Base-by-base conservation (phyloP, 1,284 basidiomycete genomes). In the Cryptococcus neoformans region DNA sequence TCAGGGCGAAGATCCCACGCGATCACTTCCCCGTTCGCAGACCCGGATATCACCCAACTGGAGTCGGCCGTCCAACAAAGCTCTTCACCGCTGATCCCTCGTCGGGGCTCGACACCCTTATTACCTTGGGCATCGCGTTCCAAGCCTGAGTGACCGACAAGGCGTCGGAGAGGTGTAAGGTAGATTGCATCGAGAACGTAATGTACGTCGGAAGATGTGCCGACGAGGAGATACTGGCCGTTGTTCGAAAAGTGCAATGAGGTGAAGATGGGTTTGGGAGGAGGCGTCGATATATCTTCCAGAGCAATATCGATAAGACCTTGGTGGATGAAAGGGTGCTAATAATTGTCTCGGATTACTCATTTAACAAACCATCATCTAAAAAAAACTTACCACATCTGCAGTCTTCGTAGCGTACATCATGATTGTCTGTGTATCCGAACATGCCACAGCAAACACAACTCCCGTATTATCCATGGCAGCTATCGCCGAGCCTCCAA, bases 401-500 rank as follows among this genome's bases (percentile, higher is more conserved):
- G 88, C 93, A 63, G 92, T 88, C 28, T 85, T 84, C 55, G 87
- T 83, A 73, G 94, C 94, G 73, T 97, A 99, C 39, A 97, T 80
- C 60, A 93, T 81, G 58, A 97, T 89, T 16, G 87, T 86, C 72
- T 89, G 68, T 0, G 60, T 90, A 49, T 86, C 82, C 70, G 95
- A 93, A 68, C 97, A 85, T 0, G 86, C 93, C 14, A 98, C 89
- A 35, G 92, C 95, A 72, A 98, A 97, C 34, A 99, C 90, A 35
- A 89, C 79, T 2, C 95, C 96, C 1, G 86, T 85, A 2, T 87
- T 83, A 71, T 99, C 96, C 73, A 95, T 96, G 1, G 94, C 92
- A 8, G 93, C 85, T 47, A 95, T 84, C 0, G 92, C 89, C 28
- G 87, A 81, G 1, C 81, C 81, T 17, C 79, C 79, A 81, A 88